These are phyloP conservation scores for Bruguiera gymnorhiza DNA, from an alignment of 345 rosid genomes.

Conservation along the genomic window DNA sequence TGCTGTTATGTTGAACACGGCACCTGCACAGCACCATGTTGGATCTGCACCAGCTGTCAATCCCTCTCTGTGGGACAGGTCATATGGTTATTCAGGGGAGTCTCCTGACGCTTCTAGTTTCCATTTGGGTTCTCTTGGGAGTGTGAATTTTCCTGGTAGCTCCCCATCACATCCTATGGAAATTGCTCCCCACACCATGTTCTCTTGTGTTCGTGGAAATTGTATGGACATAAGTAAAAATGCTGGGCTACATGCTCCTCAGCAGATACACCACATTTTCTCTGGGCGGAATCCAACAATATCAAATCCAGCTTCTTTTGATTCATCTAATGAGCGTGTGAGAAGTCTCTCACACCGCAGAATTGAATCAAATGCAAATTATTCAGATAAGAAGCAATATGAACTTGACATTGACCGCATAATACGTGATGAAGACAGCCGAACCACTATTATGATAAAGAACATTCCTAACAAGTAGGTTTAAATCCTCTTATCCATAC, in stretches of 20 bases:
- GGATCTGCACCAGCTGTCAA: conserved; percentile 39
- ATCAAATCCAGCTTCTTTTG: conserved; percentile 48
- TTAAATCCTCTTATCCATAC: neutral
- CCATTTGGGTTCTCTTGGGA: conserved; percentile 69
- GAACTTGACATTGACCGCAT: conserved; percentile 90
- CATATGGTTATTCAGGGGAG: conserved; percentile 54
- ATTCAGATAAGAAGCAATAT: conserved; percentile 72
- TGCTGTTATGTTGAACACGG: conserved; percentile 58
- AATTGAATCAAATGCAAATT: conserved; percentile 58
- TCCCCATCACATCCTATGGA: conserved; percentile 70
- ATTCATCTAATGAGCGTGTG: conserved; percentile 68
- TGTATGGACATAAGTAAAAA: conserved; percentile 55
- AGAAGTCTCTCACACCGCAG: conserved; percentile 57
- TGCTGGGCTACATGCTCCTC: conserved; percentile 60
- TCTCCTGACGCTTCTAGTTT: conserved; percentile 77
- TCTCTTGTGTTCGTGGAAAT: conserved; percentile 57
- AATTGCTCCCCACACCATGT: conserved; percentile 54
- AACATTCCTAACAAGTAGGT: conserved; percentile 95
- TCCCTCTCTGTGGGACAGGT: conserved; percentile 62
- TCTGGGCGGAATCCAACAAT: conserved; percentile 74
- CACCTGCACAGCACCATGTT: conserved; percentile 52
- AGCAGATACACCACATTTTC: conserved; percentile 67
- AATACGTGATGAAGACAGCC: conserved; percentile 65
- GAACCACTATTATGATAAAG: conserved; percentile 95
- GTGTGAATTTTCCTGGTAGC: conserved; percentile 54